Evolutionary conservation across 495 filamentous ascomycete species (phyloP).

Genomic region (Friedmanniomyces simplex): DNA sequence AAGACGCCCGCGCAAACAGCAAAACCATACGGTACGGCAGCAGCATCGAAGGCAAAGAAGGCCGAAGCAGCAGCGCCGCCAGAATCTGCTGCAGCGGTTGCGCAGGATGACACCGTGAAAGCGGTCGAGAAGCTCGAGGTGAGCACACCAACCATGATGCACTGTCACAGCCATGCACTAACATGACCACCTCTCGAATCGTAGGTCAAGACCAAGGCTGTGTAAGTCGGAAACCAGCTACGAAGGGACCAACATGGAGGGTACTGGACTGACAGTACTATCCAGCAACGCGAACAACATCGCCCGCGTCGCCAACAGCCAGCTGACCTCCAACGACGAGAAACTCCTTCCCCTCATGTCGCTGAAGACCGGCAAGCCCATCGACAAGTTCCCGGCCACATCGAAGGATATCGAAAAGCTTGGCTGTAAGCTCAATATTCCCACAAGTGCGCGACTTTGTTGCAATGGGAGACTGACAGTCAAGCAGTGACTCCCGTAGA

Average conservation of each 20-base stretch:
- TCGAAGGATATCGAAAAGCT: constrained; percentile 20
- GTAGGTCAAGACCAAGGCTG: constrained; percentile 16
- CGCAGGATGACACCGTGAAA: constrained; percentile 9
- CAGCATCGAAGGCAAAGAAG: not conserved
- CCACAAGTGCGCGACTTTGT: not conserved
- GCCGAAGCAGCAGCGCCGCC: not conserved
- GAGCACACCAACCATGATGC: not conserved
- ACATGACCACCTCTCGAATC: constrained; percentile 4
- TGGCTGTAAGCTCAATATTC: constrained; percentile 2
- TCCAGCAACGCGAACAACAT: constrained; percentile 22
- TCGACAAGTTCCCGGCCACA: constrained; percentile 21
- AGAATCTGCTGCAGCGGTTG: no score
- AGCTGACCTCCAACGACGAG: constrained; percentile 15
- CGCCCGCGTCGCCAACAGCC: constrained; percentile 23
- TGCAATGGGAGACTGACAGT: not conserved
- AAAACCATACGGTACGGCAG: constrained; percentile 7
- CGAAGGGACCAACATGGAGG: not conserved
- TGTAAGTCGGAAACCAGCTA: constrained; percentile 8
- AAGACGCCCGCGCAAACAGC: constrained; percentile 5
- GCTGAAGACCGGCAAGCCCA: constrained; percentile 21
- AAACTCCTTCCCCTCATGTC: constrained; percentile 15
- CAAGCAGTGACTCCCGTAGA: constrained; percentile 12
- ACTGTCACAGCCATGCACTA: not conserved
- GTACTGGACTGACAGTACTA: not conserved
- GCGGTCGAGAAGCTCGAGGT: constrained; percentile 19